Conservation (phyloP, 352 stramenopile genomes). For the Phytophthora citricola region DNA sequence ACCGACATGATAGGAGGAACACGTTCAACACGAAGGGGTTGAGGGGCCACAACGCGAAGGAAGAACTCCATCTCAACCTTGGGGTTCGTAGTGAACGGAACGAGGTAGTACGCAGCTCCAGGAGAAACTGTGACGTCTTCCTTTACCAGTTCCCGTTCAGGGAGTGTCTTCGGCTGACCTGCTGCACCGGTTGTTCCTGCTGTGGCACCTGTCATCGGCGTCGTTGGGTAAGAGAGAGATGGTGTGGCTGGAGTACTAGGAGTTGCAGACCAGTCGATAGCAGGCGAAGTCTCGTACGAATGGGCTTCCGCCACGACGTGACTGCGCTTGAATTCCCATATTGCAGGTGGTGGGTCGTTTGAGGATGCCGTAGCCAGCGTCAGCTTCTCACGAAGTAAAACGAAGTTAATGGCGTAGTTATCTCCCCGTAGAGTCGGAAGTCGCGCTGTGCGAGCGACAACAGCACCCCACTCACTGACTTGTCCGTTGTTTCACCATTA, state of each 20-base stretch:
- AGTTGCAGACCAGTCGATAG: slow-evolving; percentile 25
- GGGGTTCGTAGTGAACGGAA: slow-evolving; percentile 81
- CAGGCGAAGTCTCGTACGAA: slow-evolving; percentile 48
- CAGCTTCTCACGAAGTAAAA: slow-evolving; percentile 79
- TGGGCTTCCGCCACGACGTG: slow-evolving; percentile 75
- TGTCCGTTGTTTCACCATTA: slow-evolving; percentile 11
- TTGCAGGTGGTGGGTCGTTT: slow-evolving; percentile 27
- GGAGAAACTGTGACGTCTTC: slow-evolving; percentile 80
- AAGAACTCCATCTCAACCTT: slow-evolving; percentile 93
- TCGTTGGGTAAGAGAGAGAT: slow-evolving; percentile 30
- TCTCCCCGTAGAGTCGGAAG: slow-evolving; percentile 82
- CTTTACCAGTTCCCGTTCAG: slow-evolving; percentile 83
- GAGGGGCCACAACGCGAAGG: slow-evolving; percentile 84
- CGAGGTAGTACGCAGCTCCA: slow-evolving; percentile 75
- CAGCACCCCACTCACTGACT: slow-evolving; percentile 48
- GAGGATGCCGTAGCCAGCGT: slow-evolving; percentile 48
- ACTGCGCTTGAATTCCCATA: slow-evolving; percentile 80
- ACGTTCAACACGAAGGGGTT: slow-evolving; percentile 75
- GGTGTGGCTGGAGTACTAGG: slow-evolving; percentile 28
- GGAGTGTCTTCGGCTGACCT: slow-evolving; percentile 44
- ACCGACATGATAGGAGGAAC: slow-evolving; percentile 71
- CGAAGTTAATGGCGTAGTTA: slow-evolving; percentile 90
- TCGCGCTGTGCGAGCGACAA: slow-evolving; percentile 87
- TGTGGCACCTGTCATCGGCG: slow-evolving; percentile 13
- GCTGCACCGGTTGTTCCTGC: background rate